phyloP scores from a whole-genome alignment of 768 basidiomycete species.

The Phaffia australis region DNA sequence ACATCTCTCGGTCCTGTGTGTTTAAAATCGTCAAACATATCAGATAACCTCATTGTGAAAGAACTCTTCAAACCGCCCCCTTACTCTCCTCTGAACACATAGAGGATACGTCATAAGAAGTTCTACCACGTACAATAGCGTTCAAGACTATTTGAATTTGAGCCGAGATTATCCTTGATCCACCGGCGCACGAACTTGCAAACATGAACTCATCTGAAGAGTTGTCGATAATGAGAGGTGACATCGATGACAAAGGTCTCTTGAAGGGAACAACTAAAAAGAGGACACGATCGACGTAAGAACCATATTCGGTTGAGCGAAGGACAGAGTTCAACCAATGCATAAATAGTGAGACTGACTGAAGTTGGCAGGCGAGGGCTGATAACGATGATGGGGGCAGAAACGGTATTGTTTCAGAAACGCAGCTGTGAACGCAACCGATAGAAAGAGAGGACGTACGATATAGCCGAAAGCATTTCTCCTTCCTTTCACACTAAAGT shows the following conservation, averaged over 20 bases:
- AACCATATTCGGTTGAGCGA: not conserved
- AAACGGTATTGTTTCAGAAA: too few species aligned
- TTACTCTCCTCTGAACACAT: too few species aligned
- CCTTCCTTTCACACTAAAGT: conserved; percentile 32
- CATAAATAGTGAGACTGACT: not conserved
- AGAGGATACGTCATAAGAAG: not conserved
- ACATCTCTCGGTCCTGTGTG: conserved; percentile 16
- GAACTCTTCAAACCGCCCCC: not conserved
- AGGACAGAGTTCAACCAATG: not conserved
- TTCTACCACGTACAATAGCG: conserved; percentile 8
- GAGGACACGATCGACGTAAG: not conserved
- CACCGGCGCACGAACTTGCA: conserved; percentile 28
- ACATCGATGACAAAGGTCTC: conserved; percentile 36
- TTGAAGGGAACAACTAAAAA: conserved; percentile 35
- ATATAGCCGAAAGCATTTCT: conserved; percentile 37
- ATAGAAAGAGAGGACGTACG: too few species aligned
- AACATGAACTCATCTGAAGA: conserved; percentile 37
- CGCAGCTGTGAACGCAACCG: too few species aligned
- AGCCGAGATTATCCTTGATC: conserved; percentile 23
- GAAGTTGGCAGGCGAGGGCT: conserved; percentile 20
- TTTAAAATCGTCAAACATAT: too few species aligned
- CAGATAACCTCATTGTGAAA: too few species aligned
- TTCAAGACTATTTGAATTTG: conserved; percentile 13
- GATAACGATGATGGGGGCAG: too few species aligned
- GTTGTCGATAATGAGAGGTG: conserved; percentile 40